Evolutionary conservation across 1,284 basidiomycete species (phyloP), one percentile per base, ranked within the genome.

Genomic region (Cystobasidium pallidum): DNA sequence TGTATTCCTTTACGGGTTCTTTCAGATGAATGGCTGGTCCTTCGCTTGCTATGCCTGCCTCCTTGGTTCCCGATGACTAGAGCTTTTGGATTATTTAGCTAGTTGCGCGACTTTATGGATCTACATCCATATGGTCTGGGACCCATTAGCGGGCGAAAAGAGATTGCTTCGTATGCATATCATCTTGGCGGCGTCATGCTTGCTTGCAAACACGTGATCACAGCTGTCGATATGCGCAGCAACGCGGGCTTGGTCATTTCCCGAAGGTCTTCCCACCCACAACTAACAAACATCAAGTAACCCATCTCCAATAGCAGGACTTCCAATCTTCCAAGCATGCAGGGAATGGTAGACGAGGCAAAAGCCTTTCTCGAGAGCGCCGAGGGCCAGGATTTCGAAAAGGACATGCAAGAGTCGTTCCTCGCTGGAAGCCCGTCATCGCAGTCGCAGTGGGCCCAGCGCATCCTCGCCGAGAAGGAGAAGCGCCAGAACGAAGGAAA

Each of bases 341-440:
- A 65, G 45, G 62, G 62, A 28, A 61, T 61, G 57, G 67, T 70
- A 41, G 58, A 61, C 41, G 67, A 61, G 59, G 67, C 67, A n/a
- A 57, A 58, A 45, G 57, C 55, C 57, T 70, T 61, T 47, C 67
- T 70, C 57, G 67, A 70, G 26, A 49, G 17, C 34, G 58, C 55
- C 17, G 67, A 70, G 28, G 67, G 67, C 8, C 36, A 70, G 32
- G 45, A 59, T 26, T 70, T 70, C 30, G 67, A 70, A 45, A 62
- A 47, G 39, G 43, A 47, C 57, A 55, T 70, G 43, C 67, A 70
- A 47, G 39, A 70, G 47, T 55, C 55, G 17, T 70, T 70, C 67
- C 41, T 62, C 67, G 52, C 41, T 13, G 66, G 52, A 51, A 65
- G 62, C 62, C 45, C 43, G 28, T 51, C 43, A 30, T 47, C 55